These are phyloP conservation scores for Phytophthora ramorum DNA, from an alignment of 352 stramenopile genomes.

Conservation along the genomic window DNA sequence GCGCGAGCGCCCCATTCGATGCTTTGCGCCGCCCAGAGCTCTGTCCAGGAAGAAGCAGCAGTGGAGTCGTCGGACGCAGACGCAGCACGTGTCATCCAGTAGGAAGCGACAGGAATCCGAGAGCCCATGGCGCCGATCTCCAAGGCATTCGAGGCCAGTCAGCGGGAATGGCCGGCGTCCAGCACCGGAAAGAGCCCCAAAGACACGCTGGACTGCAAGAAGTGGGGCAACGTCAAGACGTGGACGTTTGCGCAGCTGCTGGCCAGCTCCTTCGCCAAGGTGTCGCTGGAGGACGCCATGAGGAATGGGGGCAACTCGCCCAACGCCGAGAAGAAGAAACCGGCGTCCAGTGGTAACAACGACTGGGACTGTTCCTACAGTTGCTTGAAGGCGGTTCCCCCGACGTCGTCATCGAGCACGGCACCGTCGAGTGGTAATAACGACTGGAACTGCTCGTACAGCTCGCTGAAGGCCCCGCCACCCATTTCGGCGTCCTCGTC, in stretches of 20 bases:
- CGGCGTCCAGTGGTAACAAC: conserved; percentile 27
- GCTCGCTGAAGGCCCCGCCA: conserved; percentile 15
- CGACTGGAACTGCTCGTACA: conserved; percentile 55
- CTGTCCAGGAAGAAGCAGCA: conserved; percentile 41
- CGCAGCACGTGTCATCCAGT: conserved; percentile 17
- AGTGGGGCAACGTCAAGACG: conserved; percentile 77
- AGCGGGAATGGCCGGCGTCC: conserved; percentile 8
- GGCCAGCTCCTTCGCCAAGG: conserved; percentile 68
- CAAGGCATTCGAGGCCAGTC: conserved; percentile 12
- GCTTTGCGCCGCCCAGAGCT: conserved; percentile 39
- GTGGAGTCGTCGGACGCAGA: conserved; percentile 30
- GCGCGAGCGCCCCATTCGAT: conserved; percentile 35
- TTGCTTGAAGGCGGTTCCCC: conserved; percentile 17
- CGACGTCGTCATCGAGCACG: conserved; percentile 9
- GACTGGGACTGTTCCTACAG: conserved; percentile 59
- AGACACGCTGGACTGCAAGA: conserved; percentile 29
- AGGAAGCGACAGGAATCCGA: conserved; percentile 7
- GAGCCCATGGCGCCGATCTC: conserved; percentile 29
- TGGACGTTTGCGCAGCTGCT: conserved; percentile 79
- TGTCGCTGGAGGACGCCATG: conserved; percentile 51
- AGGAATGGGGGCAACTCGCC: conserved; percentile 22
- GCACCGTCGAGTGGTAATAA: conserved; percentile 19
- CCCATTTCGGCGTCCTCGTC: conserved; percentile 61
- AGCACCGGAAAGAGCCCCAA: conserved; percentile 20
- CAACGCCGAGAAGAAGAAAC: conserved; percentile 12